Evolutionary conservation across 352 stramenopile species (phyloP), one percentile per base, ranked within the genome.

Genomic region (Pythium brachiatum): DNA sequence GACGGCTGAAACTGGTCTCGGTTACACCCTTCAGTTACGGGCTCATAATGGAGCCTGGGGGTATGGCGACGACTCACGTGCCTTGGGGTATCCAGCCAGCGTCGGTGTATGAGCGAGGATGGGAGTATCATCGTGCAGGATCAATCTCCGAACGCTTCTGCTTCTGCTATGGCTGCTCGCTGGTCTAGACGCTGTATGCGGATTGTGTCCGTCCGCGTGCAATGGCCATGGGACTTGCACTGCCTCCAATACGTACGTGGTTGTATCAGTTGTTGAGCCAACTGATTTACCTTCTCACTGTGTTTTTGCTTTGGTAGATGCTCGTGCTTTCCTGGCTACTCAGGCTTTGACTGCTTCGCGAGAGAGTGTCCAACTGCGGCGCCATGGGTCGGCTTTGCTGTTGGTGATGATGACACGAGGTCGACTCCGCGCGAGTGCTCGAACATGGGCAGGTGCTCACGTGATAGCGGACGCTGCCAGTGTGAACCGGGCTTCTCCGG

Each of bases 321-420:
- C 61, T 64, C 74, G 0, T 98, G 90, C 67, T 88, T 85, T 62
- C 68, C 75, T 0, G 88, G 90, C 7, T 98, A 94, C 73, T 79
- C 73, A 21, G 90, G 90, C 39, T 90, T 86, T 63, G 92, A 97
- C 72, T 98, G 94, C 77, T 81, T 74, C 51, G 64, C 74, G 4
- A 80, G 88, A 20, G 65, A 63, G 20, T 98, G 94, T 62, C 81
- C 94, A 21, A 68, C 62, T n/a, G 88, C 78, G 20, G 59, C 61
- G 20, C 80, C 84, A 4, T 91, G 84, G 84, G 64, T 71, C 23
- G 80, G 82, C 57, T 81, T 87, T 39, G 76, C 80, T 0, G 65
- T 65, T 2, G 80, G 60, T 3, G 32, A 69, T 21, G 77, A 91
- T 58, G 62, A 66, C 8, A 69, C 79, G 20, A 78, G 81, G 12